phyloP scores from a whole-genome alignment of 768 basidiomycete genomes.

The Tricholoma sp. region DNA sequence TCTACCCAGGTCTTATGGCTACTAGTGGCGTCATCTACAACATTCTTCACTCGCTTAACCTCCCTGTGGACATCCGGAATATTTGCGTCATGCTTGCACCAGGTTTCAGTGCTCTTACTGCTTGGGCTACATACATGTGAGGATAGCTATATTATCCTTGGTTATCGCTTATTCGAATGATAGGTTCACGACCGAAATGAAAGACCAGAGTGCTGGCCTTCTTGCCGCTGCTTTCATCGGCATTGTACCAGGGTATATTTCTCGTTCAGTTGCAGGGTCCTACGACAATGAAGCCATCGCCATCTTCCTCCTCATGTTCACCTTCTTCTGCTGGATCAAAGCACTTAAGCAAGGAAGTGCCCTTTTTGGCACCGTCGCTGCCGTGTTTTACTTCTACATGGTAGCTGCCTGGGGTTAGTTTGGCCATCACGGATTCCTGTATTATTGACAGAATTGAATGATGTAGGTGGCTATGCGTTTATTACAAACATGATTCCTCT shows the following conservation, averaged over 20 bases:
- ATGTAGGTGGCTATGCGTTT: slow-evolving; percentile 90
- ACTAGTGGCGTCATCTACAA: slow-evolving; percentile 98
- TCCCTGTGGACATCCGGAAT: slow-evolving; percentile 97
- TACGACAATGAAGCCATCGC: slow-evolving; percentile 99
- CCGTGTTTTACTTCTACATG: slow-evolving; percentile 99
- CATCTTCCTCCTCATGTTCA: slow-evolving; percentile 99
- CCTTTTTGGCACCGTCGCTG: slow-evolving; percentile 84
- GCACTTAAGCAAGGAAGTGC: slow-evolving; percentile 93
- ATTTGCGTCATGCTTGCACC: slow-evolving; percentile 96
- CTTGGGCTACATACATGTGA: slow-evolving; percentile 94
- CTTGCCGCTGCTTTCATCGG: slow-evolving; percentile 97
- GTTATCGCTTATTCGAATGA: not conserved
- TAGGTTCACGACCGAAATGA: slow-evolving; percentile 97
- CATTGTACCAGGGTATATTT: slow-evolving; percentile 97
- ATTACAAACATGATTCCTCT: slow-evolving; percentile 99
- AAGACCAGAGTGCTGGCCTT: slow-evolving; percentile 92
- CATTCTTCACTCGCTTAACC: slow-evolving; percentile 77
- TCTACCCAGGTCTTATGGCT: slow-evolving; percentile 98
- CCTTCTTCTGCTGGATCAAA: slow-evolving; percentile 96
- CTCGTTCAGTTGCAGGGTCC: slow-evolving; percentile 96
- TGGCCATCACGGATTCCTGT: not conserved
- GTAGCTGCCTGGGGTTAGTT: slow-evolving; percentile 97
- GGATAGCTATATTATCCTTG: slow-evolving; percentile 16
- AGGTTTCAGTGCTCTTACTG: slow-evolving; percentile 94
- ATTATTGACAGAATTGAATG: slow-evolving; percentile 1